Percentiles rank a stretch among this genome's conserved stretches.
These are phyloP conservation scores for Solanum corneliomulleri DNA, from an alignment of 257 asterid species.

Conservation along the genomic window DNA sequence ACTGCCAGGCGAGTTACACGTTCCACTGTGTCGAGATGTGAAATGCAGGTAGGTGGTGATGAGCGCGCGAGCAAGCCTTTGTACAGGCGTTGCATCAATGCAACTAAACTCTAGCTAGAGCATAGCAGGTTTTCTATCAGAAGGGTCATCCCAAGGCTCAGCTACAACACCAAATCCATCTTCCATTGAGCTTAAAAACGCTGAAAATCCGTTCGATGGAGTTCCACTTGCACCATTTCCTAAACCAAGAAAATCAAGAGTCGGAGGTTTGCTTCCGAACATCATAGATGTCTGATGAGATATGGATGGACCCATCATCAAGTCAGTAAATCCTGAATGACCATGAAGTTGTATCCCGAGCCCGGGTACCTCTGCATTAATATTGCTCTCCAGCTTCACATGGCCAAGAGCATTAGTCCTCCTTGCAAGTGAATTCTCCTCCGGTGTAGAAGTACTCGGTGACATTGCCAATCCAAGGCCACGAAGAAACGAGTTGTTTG, in stretches of 20 bases:
- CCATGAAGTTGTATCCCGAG: conserved; percentile 40
- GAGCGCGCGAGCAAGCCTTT: neutral
- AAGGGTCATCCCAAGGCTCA: conserved; percentile 46
- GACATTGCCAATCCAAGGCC: conserved; percentile 56
- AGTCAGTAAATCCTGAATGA: conserved; percentile 23
- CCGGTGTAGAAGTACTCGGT: neutral
- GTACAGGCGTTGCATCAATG: neutral
- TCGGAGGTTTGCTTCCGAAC: conserved; percentile 38
- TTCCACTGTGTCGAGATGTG: neutral
- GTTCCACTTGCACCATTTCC: conserved; percentile 38
- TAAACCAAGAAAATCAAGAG: conserved; percentile 77
- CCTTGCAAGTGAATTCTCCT: neutral
- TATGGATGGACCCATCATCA: conserved; percentile 32
- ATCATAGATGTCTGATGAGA: conserved; percentile 8
- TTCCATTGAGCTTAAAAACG: conserved; percentile 36
- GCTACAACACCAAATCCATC: conserved; percentile 15
- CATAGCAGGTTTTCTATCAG: conserved; percentile 49
- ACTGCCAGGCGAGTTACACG: neutral
- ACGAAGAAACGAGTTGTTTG: conserved; percentile 58
- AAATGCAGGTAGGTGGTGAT: neutral
- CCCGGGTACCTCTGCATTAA: conserved; percentile 12
- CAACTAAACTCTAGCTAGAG: conserved; percentile 18
- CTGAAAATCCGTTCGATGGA: conserved; percentile 26
- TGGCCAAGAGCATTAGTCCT: conserved; percentile 11
- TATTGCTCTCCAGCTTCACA: conserved; percentile 42